These are phyloP conservation scores for Sugiyamaella valdiviana DNA, from an alignment of 805 yeast species.

Conservation along the genomic window DNA sequence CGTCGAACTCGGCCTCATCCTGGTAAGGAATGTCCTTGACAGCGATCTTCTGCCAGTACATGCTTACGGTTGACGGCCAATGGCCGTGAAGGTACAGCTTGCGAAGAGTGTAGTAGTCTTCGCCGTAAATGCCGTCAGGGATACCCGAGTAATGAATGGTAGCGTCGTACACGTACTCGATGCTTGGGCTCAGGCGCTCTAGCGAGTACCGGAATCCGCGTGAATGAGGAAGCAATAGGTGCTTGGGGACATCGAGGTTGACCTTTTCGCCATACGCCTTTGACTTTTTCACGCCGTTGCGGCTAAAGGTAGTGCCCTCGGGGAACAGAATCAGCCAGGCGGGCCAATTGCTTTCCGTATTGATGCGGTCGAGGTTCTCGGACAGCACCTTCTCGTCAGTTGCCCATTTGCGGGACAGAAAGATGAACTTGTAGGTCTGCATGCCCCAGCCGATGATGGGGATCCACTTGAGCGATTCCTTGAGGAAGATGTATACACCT, in stretches of 20 bases:
- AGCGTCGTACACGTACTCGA: conserved; percentile 62
- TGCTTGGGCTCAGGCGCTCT: conserved; percentile 38
- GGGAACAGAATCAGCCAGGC: conserved; percentile 78
- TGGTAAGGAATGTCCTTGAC: conserved; percentile 60
- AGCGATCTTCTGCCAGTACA: conserved; percentile 55
- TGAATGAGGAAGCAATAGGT: conserved; percentile 73
- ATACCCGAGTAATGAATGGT: conserved; percentile 81
- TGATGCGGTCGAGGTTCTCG: conserved; percentile 49
- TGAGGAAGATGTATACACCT: conserved; percentile 64
- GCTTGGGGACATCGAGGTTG: conserved; percentile 39
- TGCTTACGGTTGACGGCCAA: conserved; percentile 61
- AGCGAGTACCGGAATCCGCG: conserved; percentile 72
- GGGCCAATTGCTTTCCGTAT: conserved; percentile 44
- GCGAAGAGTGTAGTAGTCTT: conserved; percentile 62
- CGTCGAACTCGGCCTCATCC: conserved; percentile 50
- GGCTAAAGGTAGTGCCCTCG: conserved; percentile 86
- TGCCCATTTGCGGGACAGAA: conserved; percentile 83
- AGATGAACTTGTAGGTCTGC: conserved; percentile 69
- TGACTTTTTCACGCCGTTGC: conserved; percentile 54
- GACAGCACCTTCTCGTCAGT: conserved; percentile 56
- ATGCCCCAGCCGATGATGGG: conserved; percentile 86
- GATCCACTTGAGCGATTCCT: conserved; percentile 59
- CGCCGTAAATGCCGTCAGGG: conserved; percentile 57
- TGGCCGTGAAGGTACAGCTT: conserved; percentile 60
- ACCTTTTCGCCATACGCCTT: conserved; percentile 50